Evolutionary conservation across 2,329 filamentous ascomycete genomes (phyloP), one percentile per base, ranked within the genome.

Genomic region (Mycosphaerelloides madeirae): DNA sequence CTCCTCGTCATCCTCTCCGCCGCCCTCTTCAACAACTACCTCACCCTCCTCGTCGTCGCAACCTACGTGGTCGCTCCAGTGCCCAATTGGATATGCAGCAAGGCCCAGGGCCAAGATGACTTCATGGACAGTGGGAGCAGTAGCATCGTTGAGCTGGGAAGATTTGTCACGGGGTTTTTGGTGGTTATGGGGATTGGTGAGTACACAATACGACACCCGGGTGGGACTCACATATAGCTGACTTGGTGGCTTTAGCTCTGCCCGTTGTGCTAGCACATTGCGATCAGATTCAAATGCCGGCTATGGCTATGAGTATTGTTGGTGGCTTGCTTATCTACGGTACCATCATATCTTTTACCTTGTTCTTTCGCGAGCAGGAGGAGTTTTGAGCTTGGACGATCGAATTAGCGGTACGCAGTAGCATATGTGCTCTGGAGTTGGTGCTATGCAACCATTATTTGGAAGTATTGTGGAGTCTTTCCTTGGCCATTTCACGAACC

Each of bases 281-380:
- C 50, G 80, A 80, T 46, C 77, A 93, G 52, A 98, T 98, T 63
- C 73, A 81, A 50, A 68, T 85, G 46, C 83, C 87, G 41, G 93
- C 93, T 38, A 95, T 95, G 83, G 73, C 88, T 65, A 98, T 98
- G 93, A 94, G 87, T 41, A 85, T 98, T 58, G 71, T 91, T 41
- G 93, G 93, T 20, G 93, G 93, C 41, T 74, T 96, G 48, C 73
- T 98, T 65, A 98, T 98, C 66, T 98, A 98, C 70, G 87, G 88
- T 45, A 98, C 93, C 38, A 96, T 98, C 65, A 94, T 98, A 70
- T 93, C 86, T 72, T 98, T 98, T 69, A 84, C 86, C 55, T 86
- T 96, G 82, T 98, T 97, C 74, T 98, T 98, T 76, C 85, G 91
- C 66, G 90, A 97, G 69, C 89, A 97, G 66, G 86, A 95, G 64